Conservation (phyloP, 345 rosid genomes). For the Mercurialis annua region DNA sequence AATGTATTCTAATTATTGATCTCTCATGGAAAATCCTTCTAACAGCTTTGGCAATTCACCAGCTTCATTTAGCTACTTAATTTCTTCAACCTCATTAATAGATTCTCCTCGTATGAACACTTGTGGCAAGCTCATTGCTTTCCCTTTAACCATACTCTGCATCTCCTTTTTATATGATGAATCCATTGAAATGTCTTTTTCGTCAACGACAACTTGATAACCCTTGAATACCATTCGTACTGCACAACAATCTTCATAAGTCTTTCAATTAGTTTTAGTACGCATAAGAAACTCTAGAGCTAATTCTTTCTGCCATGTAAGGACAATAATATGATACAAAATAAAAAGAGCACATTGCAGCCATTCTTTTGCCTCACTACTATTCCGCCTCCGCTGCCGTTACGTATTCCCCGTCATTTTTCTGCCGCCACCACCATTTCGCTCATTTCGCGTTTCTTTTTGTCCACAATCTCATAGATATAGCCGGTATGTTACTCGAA, state of each 20-base stretch:
- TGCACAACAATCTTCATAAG: constrained; percentile 40
- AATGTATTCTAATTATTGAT: constrained; percentile 23
- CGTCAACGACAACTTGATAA: constrained; percentile 36
- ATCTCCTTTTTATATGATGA: constrained; percentile 35
- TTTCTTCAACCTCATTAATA: constrained; percentile 44
- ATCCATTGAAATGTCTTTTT: constrained; percentile 46
- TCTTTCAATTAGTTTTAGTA: constrained; percentile 40
- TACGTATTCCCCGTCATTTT: too few relatives aligned
- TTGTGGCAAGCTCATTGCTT: constrained; percentile 33
- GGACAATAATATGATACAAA: too few relatives aligned
- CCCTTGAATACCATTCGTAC: constrained; percentile 42
- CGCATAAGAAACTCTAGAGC: constrained; percentile 59
- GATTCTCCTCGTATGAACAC: constrained; percentile 38
- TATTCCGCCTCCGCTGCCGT: too few relatives aligned
- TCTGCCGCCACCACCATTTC: too few relatives aligned
- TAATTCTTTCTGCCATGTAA: too few relatives aligned
- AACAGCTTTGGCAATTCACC: constrained; percentile 38
- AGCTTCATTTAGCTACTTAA: constrained; percentile 39
- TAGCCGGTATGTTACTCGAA: too few relatives aligned
- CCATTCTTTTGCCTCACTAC: too few relatives aligned
- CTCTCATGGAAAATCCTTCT: constrained; percentile 32
- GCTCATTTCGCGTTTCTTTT: too few relatives aligned
- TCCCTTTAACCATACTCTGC: constrained; percentile 24
- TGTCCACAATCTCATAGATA: too few relatives aligned
- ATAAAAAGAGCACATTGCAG: too few relatives aligned